These are phyloP conservation scores for Murraya paniculata DNA, from an alignment of 345 rosid genomes.

Conservation along the genomic window DNA sequence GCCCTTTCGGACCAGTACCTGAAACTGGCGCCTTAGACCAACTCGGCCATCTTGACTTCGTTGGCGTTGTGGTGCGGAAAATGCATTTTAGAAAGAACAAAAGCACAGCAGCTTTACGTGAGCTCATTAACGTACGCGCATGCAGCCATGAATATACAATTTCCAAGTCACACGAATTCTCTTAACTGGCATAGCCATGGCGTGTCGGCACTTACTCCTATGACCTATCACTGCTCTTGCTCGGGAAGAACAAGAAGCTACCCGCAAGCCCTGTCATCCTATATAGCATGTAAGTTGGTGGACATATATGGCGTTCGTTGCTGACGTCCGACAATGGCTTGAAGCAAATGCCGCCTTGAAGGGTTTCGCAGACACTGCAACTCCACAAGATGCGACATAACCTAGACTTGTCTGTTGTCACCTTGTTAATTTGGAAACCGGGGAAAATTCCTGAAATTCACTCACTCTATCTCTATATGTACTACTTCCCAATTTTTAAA, in stretches of 20 bases:
- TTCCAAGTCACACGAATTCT: not conserved
- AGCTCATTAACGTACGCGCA: not conserved
- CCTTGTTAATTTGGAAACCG: too few relatives aligned
- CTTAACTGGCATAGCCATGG: not conserved
- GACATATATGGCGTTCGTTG: not conserved
- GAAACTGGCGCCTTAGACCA: conserved; percentile 99
- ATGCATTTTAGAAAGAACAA: accelerated
- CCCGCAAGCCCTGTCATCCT: too few relatives aligned
- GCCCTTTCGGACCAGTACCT: conserved; percentile 97
- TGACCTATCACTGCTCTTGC: not conserved
- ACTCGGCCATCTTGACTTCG: conserved; percentile 93
- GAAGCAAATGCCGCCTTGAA: not conserved
- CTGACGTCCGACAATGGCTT: not conserved
- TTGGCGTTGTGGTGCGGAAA: accelerated
- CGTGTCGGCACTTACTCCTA: not conserved
- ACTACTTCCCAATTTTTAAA: too few relatives aligned
- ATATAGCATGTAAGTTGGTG: not conserved
- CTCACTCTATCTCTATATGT: too few relatives aligned
- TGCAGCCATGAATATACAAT: not conserved
- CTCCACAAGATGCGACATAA: not conserved
- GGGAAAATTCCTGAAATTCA: too few relatives aligned
- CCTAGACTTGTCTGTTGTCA: not conserved
- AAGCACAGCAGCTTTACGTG: too few relatives aligned
- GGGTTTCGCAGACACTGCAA: too few relatives aligned
- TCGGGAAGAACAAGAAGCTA: not conserved